Evolutionary conservation across 2,329 filamentous ascomycete genomes (phyloP), one percentile per base, ranked within the genome.

Genomic region (Cytospora schulzeri): DNA sequence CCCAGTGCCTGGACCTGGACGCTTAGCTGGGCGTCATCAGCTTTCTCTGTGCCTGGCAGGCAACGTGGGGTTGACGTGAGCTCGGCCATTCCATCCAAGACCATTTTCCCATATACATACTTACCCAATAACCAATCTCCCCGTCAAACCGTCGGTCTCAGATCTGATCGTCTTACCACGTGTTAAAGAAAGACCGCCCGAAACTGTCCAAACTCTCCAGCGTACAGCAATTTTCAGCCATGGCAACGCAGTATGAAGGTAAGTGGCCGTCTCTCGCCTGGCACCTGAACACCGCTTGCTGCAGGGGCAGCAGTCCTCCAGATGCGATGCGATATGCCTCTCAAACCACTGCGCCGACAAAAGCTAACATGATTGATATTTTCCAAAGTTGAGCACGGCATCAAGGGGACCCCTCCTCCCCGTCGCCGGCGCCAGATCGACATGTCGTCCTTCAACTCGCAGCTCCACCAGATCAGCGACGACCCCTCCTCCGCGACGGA

Each of bases 361-460:
- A 38, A 35, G 57, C 54, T 52, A 26, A 62, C 62, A 24, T 24
- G 41, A 48, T 24, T 48, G 7, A 4, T n/a, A 7, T 22, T 8
- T 48, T 24, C 7, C 24, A 7, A 68, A 89, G 87, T 89, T 73
- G 87, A 89, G 74, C 87, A 89, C 78, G 85, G 85, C 73, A 85
- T 89, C 75, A 80, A 83, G 70, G 74, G 80, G 64, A 54, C 77
- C 33, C 67, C 74, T 7, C 73, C 75, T 28, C 73, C 77, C 57
- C 76, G 77, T 64, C 77, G 77, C 57, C 79, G 80, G 12, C 85
- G 87, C 50, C 83, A 84, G 71, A 76, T 85, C 67, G 85, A 88
- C 77, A 89, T 89, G 87, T 82, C 85, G 60, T 84, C 82, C 67
- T 89, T 88, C 77, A 82, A 77, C 70, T 81, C 83, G 62, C 82